Evolutionary conservation across 768 basidiomycete genomes (phyloP).

Genomic region (Tulasnella sp.): DNA sequence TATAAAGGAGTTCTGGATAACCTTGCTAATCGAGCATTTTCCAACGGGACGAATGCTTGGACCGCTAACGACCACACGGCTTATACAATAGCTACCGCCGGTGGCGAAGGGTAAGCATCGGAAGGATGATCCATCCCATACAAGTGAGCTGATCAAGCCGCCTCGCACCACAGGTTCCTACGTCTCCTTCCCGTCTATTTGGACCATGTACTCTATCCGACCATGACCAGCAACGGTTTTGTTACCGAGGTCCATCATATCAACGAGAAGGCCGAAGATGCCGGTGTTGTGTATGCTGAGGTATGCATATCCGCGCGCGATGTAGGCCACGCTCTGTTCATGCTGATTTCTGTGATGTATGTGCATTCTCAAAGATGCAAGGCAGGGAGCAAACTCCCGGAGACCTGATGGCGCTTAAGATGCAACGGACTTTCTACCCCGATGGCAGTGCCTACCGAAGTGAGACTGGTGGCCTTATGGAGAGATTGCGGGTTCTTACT

Average conservation of each 20-base stretch:
- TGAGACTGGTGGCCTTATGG: slow-evolving; percentile 97
- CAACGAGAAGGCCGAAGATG: slow-evolving; percentile 85
- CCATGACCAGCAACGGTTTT: slow-evolving; percentile 78
- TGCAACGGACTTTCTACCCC: slow-evolving; percentile 81
- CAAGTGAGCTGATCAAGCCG: not conserved
- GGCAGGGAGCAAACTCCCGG: slow-evolving; percentile 90
- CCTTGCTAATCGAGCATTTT: slow-evolving; percentile 91
- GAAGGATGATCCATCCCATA: not conserved
- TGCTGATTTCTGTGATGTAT: not conserved
- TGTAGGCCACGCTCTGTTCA: slow-evolving; percentile 1
- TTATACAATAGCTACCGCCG: slow-evolving; percentile 95
- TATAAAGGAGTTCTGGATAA: slow-evolving; percentile 96
- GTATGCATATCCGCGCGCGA: slow-evolving; percentile 43
- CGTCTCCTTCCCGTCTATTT: slow-evolving; percentile 87
- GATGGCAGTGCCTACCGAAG: slow-evolving; percentile 86
- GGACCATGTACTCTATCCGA: slow-evolving; percentile 97
- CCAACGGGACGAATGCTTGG: slow-evolving; percentile 80
- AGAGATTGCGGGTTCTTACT: slow-evolving; percentile 79
- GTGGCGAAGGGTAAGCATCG: slow-evolving; percentile 67
- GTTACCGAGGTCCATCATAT: slow-evolving; percentile 77
- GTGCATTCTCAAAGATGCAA: slow-evolving; percentile 77
- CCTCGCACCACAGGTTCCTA: slow-evolving; percentile 51
- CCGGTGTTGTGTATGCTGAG: slow-evolving; percentile 82
- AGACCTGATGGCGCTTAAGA: slow-evolving; percentile 88
- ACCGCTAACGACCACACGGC: slow-evolving; percentile 94